Evolutionary conservation across 1,139 yeast species (phyloP), one percentile per base, ranked within the genome.

Genomic region (Geotrichum reessii): DNA sequence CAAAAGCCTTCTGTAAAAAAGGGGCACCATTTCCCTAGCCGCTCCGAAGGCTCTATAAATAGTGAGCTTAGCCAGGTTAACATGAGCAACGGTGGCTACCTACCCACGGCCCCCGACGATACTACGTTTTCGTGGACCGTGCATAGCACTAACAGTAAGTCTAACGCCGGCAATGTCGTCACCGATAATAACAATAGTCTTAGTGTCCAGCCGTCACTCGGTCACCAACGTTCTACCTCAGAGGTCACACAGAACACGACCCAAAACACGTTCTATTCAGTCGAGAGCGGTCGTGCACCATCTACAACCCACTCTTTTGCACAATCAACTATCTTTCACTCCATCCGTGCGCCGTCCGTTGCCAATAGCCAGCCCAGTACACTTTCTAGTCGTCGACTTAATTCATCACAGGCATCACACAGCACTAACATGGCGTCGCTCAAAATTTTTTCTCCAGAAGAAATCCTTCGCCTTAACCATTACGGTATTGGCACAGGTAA

Each of bases 401-500:
- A 37, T 24, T 14, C 47, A 7, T 25, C 52, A 47, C 46, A 47
- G 6, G 46, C 47, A 22, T 33, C 52, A 52, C 52, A 33, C 17
- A n/a, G 44, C 44, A 37, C 44, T 7, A 37, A 37, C 19, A 53
- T 53, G 17, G 24, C 56, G 14, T 44, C 47, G 9, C 21, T 53
- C 2, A 53, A 53, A 28, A 53, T 53, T 7, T 11, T 47, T 19
- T 25, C 27, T 22, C 56, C 52, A 7, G 56, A 53, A 22, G 56
- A 53, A 25, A 53, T 53, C 3, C 37, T 31, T n/a, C 46, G 24
- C 6, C 47, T 22, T 25, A 47, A 53, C 51, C 17, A 42, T 19
- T 53, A 47, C 25, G 47, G 37, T 17, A 31, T 47, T 27, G 42
- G 46, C 14, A 53, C 52, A 3, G 56, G 49, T 31, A 51, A 53